Evolutionary conservation across 139 green algal species (phyloP).

Genomic region (Penium margaritaceum): DNA sequence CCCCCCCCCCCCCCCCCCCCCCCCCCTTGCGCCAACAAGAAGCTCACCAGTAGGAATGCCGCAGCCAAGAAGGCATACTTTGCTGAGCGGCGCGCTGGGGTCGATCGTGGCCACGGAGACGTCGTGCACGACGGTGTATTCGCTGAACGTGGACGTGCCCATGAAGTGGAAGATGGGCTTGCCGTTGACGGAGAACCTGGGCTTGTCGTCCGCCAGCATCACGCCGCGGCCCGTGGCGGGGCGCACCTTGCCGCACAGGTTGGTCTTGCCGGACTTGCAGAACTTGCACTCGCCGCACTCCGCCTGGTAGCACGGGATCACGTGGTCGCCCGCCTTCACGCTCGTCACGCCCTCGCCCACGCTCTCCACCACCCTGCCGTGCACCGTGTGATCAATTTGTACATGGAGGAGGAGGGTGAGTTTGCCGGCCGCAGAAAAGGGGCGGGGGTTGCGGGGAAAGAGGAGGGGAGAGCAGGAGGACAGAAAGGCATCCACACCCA

Average conservation of each 20-base stretch:
- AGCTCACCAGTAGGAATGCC: constrained; percentile 44
- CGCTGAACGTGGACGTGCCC: constrained; percentile 90
- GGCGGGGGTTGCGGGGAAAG: too few species aligned
- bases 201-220: constrained; percentile 75
- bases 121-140: constrained; percentile 96
- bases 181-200: constrained; percentile 77
- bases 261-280: constrained; percentile 81
- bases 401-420: too few species aligned
- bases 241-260: constrained; percentile 69
- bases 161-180: constrained; percentile 96
- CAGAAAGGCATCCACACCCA: too few species aligned
- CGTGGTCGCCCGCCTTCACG: constrained; percentile 66
- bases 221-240: constrained; percentile 68
- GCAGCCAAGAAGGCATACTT: constrained; percentile 70
- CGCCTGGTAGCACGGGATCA: constrained; percentile 33
- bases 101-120: constrained; percentile 53
- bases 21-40: background rate
- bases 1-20: too few species aligned
- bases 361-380: constrained; percentile 76
- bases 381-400: background rate
- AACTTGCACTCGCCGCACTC: constrained; percentile 78
- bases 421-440: too few species aligned
- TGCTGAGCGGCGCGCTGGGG: constrained; percentile 41
- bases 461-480: background rate
- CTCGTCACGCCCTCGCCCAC: constrained; percentile 71